Evolutionary conservation across 768 basidiomycete genomes (phyloP).

Genomic region (Serendipita sp.): DNA sequence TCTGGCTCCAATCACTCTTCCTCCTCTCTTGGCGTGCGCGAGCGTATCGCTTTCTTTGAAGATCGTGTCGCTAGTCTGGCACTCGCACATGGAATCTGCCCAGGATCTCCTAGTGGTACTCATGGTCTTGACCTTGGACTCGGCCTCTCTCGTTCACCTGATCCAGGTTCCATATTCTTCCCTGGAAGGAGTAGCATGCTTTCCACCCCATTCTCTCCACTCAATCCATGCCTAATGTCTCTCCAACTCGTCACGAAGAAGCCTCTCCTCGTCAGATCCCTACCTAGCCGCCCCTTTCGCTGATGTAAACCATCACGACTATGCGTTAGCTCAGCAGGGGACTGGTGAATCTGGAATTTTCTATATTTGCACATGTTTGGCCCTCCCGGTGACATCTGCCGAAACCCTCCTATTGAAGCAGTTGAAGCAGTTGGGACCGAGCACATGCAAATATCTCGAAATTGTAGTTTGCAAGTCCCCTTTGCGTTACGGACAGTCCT

Average conservation of each 20-base stretch:
- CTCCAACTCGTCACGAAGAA: neutral
- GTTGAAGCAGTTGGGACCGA: too few relatives aligned
- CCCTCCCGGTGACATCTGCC: too few relatives aligned
- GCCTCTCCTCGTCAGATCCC: neutral
- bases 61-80: neutral
- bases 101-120: constrained; percentile 2
- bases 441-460: too few relatives aligned
- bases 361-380: too few relatives aligned
- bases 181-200: neutral
- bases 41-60: constrained; percentile 1
- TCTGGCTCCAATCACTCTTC: neutral
- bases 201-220: neutral
- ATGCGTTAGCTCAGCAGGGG: too few relatives aligned
- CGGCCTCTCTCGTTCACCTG: neutral
- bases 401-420: too few relatives aligned
- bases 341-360: too few relatives aligned
- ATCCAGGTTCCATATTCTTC: neutral
- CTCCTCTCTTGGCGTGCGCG: neutral
- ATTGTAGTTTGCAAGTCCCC: too few relatives aligned
- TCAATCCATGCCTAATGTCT: neutral
- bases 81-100: neutral
- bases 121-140: neutral
- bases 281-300: too few relatives aligned
- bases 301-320: too few relatives aligned
- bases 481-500: too few relatives aligned